These are phyloP conservation scores for Lathyrus oleraceus DNA, from an alignment of 306 rosid genomes.

Conservation along the genomic window DNA sequence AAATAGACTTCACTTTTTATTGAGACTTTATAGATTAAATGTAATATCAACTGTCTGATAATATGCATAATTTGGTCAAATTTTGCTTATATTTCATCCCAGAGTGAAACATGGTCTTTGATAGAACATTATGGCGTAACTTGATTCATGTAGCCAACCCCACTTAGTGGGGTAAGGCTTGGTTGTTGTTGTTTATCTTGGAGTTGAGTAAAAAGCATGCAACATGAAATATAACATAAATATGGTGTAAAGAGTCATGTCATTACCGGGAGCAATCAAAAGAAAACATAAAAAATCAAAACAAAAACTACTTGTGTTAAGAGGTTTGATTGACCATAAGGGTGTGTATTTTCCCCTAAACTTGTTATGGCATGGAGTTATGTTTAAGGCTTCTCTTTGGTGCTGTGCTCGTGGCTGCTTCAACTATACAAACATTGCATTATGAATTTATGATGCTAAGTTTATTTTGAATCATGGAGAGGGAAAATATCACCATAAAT, in stretches of 20 bases:
- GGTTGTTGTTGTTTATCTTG: background rate
- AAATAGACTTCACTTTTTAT: no score
- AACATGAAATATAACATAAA: background rate
- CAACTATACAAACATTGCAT: slow-evolving; percentile 22
- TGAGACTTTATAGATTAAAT: background rate
- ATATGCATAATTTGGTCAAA: background rate
- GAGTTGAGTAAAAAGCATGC: slow-evolving; percentile 19
- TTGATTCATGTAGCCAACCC: no score
- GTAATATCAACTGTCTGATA: background rate
- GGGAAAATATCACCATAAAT: background rate
- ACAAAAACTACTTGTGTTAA: slow-evolving; percentile 15
- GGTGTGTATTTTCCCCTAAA: slow-evolving; percentile 17
- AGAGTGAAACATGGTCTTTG: background rate
- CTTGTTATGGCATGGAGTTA: background rate
- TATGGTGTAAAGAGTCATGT: slow-evolving; percentile 19
- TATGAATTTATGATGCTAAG: slow-evolving; percentile 5
- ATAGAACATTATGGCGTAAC: no score
- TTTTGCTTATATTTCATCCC: background rate
- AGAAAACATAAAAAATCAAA: background rate
- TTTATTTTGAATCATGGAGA: slow-evolving; percentile 9
- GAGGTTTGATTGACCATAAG: background rate
- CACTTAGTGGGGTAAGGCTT: no score
- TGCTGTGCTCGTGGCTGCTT: slow-evolving; percentile 6
- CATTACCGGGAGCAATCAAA: slow-evolving; percentile 7
- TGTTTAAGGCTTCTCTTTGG: slow-evolving; percentile 15